A percentile compares a stretch with the other conserved stretches of the same genome.
Conservation (phyloP, 352 stramenopile species). For the Phytophthora quininea region DNA sequence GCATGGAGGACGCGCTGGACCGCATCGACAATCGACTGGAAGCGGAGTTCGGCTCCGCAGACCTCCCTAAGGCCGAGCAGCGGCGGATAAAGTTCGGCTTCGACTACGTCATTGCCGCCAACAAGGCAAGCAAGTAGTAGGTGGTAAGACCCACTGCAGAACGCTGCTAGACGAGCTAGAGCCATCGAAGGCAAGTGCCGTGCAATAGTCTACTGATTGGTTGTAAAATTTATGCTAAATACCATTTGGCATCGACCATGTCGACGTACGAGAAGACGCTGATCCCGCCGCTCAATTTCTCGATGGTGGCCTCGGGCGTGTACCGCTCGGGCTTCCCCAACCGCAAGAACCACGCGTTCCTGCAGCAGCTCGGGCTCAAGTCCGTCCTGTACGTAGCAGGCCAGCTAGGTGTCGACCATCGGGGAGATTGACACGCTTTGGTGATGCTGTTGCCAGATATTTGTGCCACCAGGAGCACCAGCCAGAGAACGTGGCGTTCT, state of each 20-base stretch:
- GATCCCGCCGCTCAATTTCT: slow-evolving; percentile 91
- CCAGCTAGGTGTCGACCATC: not conserved
- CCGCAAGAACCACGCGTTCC: slow-evolving; percentile 88
- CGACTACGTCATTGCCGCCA: slow-evolving; percentile 88
- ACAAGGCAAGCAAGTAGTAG: slow-evolving; percentile 23
- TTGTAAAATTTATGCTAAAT: not conserved
- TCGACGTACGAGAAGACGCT: slow-evolving; percentile 89
- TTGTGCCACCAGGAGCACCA: slow-evolving; percentile 87
- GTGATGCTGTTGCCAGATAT: slow-evolving; percentile 41
- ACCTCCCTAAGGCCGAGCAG: slow-evolving; percentile 37
- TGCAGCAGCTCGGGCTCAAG: slow-evolving; percentile 86
- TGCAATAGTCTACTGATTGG: not conserved
- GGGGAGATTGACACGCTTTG: no score
- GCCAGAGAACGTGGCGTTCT: slow-evolving; percentile 82
- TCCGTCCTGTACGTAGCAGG: slow-evolving; percentile 77
- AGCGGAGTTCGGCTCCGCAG: slow-evolving; percentile 28
- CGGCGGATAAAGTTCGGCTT: slow-evolving; percentile 78
- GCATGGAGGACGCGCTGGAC: slow-evolving; percentile 58
- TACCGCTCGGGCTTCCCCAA: slow-evolving; percentile 90
- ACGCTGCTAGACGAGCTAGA: not conserved
- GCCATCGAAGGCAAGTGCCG: not conserved
- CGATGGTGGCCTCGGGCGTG: slow-evolving; percentile 87
- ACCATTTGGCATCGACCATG: slow-evolving; percentile 38
- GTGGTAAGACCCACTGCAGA: not conserved
- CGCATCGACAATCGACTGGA: slow-evolving; percentile 52